Percentiles rank a stretch among this genome's conserved stretches.
These are phyloP conservation scores for Monilinia polystroma DNA, from an alignment of 2,329 filamentous ascomycete genomes.

Conservation along the genomic window DNA sequence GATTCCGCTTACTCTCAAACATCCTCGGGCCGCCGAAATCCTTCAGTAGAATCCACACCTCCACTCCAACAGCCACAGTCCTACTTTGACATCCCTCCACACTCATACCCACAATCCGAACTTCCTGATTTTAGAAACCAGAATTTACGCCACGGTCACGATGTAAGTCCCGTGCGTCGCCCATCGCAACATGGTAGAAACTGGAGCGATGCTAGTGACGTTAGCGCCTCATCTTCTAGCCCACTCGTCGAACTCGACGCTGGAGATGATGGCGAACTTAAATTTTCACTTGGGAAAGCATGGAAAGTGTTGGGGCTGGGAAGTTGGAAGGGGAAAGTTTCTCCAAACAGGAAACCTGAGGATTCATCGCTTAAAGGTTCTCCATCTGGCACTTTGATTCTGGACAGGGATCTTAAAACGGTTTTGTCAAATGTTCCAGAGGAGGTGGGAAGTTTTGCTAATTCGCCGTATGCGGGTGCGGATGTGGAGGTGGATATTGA, in stretches of 20 bases:
- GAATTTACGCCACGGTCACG: slow-evolving; percentile 18
- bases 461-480: background rate
- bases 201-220: slow-evolving; percentile 23
- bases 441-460: slow-evolving; percentile 15
- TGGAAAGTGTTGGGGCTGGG: slow-evolving; percentile 17
- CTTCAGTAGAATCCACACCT: slow-evolving; percentile 18
- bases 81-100: slow-evolving; percentile 20
- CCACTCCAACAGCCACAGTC: slow-evolving; percentile 5
- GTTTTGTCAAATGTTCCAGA: slow-evolving; percentile 15
- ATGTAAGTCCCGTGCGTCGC: slow-evolving; percentile 10
- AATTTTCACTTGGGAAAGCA: slow-evolving; percentile 8
- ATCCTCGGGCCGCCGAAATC: slow-evolving; percentile 6
- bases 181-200: slow-evolving; percentile 21
- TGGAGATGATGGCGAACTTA: slow-evolving; percentile 14
- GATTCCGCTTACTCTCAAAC: slow-evolving; percentile 19
- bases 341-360: background rate
- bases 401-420: slow-evolving; percentile 1
- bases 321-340: slow-evolving; percentile 11
- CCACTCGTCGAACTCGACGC: slow-evolving; percentile 22
- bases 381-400: slow-evolving; percentile 1
- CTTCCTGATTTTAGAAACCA: slow-evolving; percentile 9
- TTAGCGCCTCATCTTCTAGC: slow-evolving; percentile 10
- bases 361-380: background rate
- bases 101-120: background rate
- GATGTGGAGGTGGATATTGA: background rate